Conservation (phyloP, 768 basidiomycete species). For the Mycena maculata region DNA sequence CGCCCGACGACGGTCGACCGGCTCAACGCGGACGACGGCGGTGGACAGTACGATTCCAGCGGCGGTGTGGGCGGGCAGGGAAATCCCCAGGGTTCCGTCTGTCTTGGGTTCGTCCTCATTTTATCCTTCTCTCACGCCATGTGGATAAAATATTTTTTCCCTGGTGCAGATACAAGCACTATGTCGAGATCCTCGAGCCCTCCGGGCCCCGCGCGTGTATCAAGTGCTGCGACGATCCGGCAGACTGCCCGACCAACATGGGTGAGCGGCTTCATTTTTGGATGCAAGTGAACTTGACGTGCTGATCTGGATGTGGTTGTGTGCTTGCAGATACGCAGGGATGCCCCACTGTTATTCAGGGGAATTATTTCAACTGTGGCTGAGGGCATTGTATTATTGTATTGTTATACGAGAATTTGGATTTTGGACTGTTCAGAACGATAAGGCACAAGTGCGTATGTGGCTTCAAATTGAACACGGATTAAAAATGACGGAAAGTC, state of each 20-base stretch:
- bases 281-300: background rate
- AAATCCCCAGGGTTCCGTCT: slow-evolving; percentile 63
- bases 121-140: background rate
- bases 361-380: slow-evolving; percentile 65
- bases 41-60: slow-evolving; percentile 71
- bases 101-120: slow-evolving; percentile 55
- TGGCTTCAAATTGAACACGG: too few relatives aligned
- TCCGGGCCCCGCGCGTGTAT: slow-evolving; percentile 64
- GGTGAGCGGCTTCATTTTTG: slow-evolving; percentile 43
- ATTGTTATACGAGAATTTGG: background rate
- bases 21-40: slow-evolving; percentile 59
- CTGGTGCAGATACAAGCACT: slow-evolving; percentile 65
- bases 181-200: slow-evolving; percentile 70
- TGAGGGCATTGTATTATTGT: slow-evolving; percentile 35
- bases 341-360: slow-evolving; percentile 63
- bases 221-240: slow-evolving; percentile 65
- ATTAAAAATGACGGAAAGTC: too few relatives aligned
- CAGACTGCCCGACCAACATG: slow-evolving; percentile 64
- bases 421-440: too few relatives aligned
- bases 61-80: slow-evolving; percentile 63
- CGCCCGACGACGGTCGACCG: slow-evolving; percentile 54
- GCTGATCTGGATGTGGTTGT: background rate
- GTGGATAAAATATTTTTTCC: background rate
- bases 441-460: too few relatives aligned
- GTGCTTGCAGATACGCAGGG: slow-evolving; percentile 65